Evolutionary conservation across 202 grass and related monocot genomes (phyloP).

Genomic region (Carex arenaria): DNA sequence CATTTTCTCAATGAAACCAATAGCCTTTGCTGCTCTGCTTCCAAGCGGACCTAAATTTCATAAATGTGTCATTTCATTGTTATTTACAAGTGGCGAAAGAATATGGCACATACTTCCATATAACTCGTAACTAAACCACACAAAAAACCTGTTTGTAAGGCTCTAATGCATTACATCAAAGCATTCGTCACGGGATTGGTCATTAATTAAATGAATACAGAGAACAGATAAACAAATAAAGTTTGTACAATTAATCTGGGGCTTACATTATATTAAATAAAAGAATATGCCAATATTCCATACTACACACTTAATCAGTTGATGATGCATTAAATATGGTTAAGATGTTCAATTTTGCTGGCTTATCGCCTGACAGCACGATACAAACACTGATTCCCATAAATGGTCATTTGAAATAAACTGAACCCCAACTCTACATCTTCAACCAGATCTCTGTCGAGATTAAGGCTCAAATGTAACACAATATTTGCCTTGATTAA

Average conservation of each 20-base stretch:
- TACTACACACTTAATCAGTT: neutral
- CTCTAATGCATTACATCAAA: neutral
- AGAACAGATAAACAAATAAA: neutral
- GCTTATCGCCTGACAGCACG: neutral
- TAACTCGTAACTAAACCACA: neutral
- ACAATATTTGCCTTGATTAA: neutral
- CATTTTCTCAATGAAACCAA: slow-evolving; percentile 98
- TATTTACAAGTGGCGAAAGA: neutral
- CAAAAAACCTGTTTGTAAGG: neutral
- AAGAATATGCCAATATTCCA: neutral
- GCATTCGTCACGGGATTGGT: neutral
- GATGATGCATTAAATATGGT: neutral
- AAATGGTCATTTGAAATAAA: neutral
- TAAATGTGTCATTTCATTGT: neutral
- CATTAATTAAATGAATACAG: neutral
- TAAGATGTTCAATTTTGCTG: neutral
- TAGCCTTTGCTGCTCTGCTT: slow-evolving; percentile 88
- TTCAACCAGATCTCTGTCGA: neutral
- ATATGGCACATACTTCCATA: neutral
- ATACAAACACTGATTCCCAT: neutral
- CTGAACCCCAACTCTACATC: neutral
- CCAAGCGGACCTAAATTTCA: slow-evolving; percentile 61
- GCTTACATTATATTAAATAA: neutral
- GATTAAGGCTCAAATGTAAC: neutral
- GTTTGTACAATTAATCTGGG: neutral